These are phyloP conservation scores for Yamagishiella unicocca DNA, from an alignment of 139 green algal genomes.

Conservation along the genomic window DNA sequence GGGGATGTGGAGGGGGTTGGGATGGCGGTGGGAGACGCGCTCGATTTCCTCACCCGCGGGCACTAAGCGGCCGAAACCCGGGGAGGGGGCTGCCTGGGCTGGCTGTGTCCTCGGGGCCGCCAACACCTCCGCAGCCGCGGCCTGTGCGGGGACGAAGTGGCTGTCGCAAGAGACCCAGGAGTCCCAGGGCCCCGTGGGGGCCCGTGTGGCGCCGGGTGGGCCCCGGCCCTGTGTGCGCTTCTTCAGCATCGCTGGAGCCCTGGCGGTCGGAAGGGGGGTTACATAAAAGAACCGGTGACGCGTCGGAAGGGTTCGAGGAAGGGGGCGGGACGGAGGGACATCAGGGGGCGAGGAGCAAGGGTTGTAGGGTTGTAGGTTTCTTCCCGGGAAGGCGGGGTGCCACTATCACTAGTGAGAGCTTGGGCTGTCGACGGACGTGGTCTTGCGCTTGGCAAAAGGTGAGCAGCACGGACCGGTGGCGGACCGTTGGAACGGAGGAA, in stretches of 20 bases:
- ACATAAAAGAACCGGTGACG: neutral
- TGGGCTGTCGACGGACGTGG: too few species aligned
- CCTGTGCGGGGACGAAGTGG: neutral
- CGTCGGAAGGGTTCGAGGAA: too few species aligned
- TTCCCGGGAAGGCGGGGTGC: too few species aligned
- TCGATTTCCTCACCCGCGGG: neutral
- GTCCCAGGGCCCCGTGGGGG: neutral
- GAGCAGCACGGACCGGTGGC: too few species aligned
- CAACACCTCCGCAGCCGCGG: neutral
- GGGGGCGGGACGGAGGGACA: neutral
- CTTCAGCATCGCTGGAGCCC: neutral
- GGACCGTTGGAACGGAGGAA: too few species aligned
- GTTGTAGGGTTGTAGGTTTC: too few species aligned
- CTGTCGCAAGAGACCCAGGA: slow-evolving; percentile 3
- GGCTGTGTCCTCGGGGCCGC: neutral
- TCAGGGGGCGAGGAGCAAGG: too few species aligned
- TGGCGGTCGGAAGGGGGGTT: neutral
- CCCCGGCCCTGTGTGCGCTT: neutral
- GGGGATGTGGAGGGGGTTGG: neutral
- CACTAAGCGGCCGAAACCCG: neutral
- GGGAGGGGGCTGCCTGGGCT: neutral
- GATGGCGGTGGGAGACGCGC: too few species aligned
- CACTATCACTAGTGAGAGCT: too few species aligned
- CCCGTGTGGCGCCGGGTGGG: neutral
- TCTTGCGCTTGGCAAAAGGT: too few species aligned